Evolutionary conservation across 2,329 filamentous ascomycete species (phyloP).

Genomic region (Pestalotiopsis sp.): DNA sequence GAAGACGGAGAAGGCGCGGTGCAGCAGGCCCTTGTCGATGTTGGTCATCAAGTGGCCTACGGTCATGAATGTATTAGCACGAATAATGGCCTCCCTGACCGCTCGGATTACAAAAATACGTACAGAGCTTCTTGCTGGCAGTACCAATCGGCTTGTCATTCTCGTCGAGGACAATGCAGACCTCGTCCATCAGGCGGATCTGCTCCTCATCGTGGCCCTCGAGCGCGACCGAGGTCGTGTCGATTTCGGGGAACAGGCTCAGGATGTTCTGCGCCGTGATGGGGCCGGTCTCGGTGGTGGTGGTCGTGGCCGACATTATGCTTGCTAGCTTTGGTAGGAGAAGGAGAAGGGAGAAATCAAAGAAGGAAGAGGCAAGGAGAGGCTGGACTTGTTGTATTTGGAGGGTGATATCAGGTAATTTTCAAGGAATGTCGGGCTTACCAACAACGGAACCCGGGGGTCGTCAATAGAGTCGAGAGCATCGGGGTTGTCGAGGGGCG

Average conservation of each 20-base stretch:
- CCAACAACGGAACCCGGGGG: background rate
- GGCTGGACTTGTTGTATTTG: background rate
- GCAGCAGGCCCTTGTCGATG: slow-evolving; percentile 92
- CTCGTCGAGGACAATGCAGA: slow-evolving; percentile 95
- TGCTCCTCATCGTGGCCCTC: slow-evolving; percentile 96
- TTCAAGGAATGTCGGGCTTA: background rate
- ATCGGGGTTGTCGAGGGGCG: background rate
- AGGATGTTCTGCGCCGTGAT: slow-evolving; percentile 88
- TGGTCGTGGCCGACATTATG: slow-evolving; percentile 36
- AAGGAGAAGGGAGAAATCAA: background rate
- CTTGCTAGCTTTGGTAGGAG: background rate
- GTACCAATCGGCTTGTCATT: slow-evolving; percentile 92
- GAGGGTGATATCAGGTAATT: background rate
- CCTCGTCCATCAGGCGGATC: slow-evolving; percentile 97
- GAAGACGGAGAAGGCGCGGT: slow-evolving; percentile 97
- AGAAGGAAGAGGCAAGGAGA: background rate
- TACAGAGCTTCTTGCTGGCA: slow-evolving; percentile 97
- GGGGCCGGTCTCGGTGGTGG: slow-evolving; percentile 51
- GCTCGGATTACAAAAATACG: slow-evolving; percentile 33
- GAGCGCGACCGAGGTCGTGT: slow-evolving; percentile 72
- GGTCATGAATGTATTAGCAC: slow-evolving; percentile 8
- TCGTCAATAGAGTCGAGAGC: background rate
- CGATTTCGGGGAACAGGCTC: slow-evolving; percentile 82
- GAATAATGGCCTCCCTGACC: background rate
- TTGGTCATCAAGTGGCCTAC: slow-evolving; percentile 97